Base-by-base conservation (phyloP, 2,329 filamentous ascomycete genomes). In the Cadophora sp. region DNA sequence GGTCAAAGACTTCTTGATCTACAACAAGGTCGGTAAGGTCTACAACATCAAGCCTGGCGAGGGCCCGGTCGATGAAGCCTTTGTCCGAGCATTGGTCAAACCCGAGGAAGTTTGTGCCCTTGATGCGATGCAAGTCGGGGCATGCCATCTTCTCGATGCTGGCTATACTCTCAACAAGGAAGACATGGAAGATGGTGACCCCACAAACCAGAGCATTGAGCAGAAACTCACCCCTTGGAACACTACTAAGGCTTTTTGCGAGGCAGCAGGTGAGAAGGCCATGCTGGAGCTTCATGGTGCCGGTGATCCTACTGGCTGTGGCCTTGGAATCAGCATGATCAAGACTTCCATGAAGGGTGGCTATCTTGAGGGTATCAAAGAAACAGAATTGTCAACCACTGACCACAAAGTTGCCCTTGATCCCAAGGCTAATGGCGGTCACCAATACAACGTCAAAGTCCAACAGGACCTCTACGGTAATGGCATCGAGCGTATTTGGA, bases 301-400 rank as follows among this genome's bases (percentile, higher is more conserved):
- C 71, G 96, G 96, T 65, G 96, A 99, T 76, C 96, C 96, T 3
- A 97, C 95, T 0, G 94, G 94, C 27, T 91, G 94, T 74, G 96
- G 96, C 1, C 89, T 97, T 67, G 96, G 93, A 2, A 97, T 98
- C 82, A 97, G 93, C 77, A 97, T 99, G 79, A 94, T 99, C 78
- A 94, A 96, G 76, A 97, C 94, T 0, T 97, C 93, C 0, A 99
- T 99, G 96, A 99, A 99, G 80, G 96, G 96, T 69, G 96, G 96
- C 0, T 99, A 89, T 68, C 86, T 97, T 79, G 93, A 94, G 76
- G 91, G 94, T 22, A 87, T 96, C 30, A 87, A 66, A 18, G 58
- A 88, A 67, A 88, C 88, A 1, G 87, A 88, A 2, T 80, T 87
- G 47, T 86, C 87, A 8, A 89, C 53, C 47, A 47, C 87, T 2